Conservation (phyloP, 192 early-diverging fungal species). For the Nowakowskiella sp. region DNA sequence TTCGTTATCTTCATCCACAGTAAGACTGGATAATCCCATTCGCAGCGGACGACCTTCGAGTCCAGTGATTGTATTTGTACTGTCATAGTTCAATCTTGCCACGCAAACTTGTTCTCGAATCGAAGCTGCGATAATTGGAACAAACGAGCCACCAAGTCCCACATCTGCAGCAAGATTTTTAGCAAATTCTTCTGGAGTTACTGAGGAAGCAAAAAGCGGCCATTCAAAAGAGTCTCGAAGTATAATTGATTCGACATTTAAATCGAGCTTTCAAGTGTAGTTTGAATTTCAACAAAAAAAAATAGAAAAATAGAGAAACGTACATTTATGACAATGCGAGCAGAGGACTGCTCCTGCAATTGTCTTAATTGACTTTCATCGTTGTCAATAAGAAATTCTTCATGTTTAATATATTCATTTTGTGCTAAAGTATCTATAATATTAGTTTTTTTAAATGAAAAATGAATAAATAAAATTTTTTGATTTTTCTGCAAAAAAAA, state of each 20-base stretch:
- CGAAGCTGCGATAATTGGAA: conserved; percentile 61
- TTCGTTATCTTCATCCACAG: conserved; percentile 22
- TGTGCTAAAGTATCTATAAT: neutral
- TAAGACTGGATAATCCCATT: conserved; percentile 9
- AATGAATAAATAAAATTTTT: too few species aligned
- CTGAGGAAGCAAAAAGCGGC: conserved; percentile 62
- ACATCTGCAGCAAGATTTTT: conserved; percentile 58
- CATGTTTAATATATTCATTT: neutral
- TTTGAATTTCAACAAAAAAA: neutral
- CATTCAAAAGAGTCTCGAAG: conserved; percentile 88
- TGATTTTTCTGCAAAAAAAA: too few species aligned
- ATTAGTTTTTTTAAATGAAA: neutral
- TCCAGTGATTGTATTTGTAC: conserved; percentile 9
- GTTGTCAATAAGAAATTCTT: neutral
- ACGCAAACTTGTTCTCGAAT: conserved; percentile 66
- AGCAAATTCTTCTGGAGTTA: conserved; percentile 67
- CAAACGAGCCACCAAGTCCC: conserved; percentile 74
- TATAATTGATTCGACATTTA: conserved; percentile 73
- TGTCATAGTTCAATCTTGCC: conserved; percentile 28
- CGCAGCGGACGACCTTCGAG: neutral
- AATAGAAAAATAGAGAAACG: neutral
- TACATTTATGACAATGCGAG: conserved; percentile 16
- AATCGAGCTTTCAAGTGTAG: conserved; percentile 50
- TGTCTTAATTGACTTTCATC: neutral
- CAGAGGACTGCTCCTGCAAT: conserved; percentile 3